phyloP scores from a whole-genome alignment of 345 rosid genomes.

The Bruguiera parviflora region DNA sequence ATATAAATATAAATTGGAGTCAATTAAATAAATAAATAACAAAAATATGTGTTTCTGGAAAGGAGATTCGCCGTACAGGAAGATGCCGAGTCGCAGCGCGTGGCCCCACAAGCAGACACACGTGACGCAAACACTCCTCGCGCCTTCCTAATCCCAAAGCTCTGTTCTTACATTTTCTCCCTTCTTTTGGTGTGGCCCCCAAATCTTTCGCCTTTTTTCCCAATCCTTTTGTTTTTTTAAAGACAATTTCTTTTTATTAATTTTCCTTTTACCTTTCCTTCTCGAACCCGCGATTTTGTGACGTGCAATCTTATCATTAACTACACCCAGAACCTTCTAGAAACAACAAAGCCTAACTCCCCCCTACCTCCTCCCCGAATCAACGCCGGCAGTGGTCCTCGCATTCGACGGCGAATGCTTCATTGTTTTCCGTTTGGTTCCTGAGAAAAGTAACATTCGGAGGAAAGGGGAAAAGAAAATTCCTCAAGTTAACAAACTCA shows the following conservation, averaged over 20 bases:
- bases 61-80: no score
- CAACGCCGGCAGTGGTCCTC: background rate
- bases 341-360: constrained; percentile 34
- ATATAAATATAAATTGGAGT: background rate
- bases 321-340: constrained; percentile 79
- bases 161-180: no score
- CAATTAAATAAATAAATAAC: no score
- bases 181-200: no score
- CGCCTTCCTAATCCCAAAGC: background rate
- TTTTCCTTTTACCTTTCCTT: background rate
- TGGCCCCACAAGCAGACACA: background rate
- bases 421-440: constrained; percentile 17
- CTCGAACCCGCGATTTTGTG: constrained; percentile 8
- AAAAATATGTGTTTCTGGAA: no score
- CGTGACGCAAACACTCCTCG: background rate
- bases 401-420: background rate
- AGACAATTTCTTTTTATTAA: background rate
- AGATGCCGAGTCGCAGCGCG: background rate
- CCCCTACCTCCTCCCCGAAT: background rate
- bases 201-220: no score
- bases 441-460: constrained; percentile 10
- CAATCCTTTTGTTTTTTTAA: background rate
- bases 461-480: background rate
- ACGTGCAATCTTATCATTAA: constrained; percentile 38
- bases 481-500: no score